Base-by-base conservation (phyloP, 2,329 filamentous ascomycete species). In the Aspergillus amoenus region DNA sequence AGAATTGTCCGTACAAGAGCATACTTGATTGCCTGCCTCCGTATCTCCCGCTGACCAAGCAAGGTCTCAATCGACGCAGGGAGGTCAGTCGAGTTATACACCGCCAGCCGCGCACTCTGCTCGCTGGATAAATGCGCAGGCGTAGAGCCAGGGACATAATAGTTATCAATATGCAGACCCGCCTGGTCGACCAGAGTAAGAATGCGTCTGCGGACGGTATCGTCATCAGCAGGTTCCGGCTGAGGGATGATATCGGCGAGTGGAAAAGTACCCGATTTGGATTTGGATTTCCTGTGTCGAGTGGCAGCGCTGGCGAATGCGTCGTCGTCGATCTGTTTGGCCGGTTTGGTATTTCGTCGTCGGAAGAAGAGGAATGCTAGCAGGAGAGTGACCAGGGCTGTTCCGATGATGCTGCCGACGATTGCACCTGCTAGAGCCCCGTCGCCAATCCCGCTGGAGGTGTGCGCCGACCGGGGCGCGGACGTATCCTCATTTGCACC, bases 141-240 rank as follows among this genome's bases (percentile, higher is more conserved):
- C 15, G 56, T 21, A 3, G 27, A 27, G 2, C 22, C 24, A 6
- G 52, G 43, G 4, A 61, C 45, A 52, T 76, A 76, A 51, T 70
- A 75, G 49, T 75, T 75, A 21, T 76, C 73, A 22, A 74, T 62
- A 54, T 76, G 73, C 1, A 73, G 61, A 40, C 65, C 61, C 21
- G 69, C 67, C 48, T 71, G 70, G 40, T 74, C 71, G 56, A 72
- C 68, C 1, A 76, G 47, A 0, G 66, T 67, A 43, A 68, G 64
- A 18, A 73, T 62, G 5, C 64, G 60, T 6, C 37, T 56, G 6
- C 50, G 58, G 3, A 74, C 61, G 0, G 64, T 64, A 5, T 63
- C 58, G 47, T 75, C 72, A 39, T 73, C 73, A 2, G 68, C 67
- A 4, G 34, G 34, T 5, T 37, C 12, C 7, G 69, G 64, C 15